Evolutionary conservation across 1,284 basidiomycete species (phyloP), one percentile per base, ranked within the genome.

Genomic region (Sporisorium sorghi): DNA sequence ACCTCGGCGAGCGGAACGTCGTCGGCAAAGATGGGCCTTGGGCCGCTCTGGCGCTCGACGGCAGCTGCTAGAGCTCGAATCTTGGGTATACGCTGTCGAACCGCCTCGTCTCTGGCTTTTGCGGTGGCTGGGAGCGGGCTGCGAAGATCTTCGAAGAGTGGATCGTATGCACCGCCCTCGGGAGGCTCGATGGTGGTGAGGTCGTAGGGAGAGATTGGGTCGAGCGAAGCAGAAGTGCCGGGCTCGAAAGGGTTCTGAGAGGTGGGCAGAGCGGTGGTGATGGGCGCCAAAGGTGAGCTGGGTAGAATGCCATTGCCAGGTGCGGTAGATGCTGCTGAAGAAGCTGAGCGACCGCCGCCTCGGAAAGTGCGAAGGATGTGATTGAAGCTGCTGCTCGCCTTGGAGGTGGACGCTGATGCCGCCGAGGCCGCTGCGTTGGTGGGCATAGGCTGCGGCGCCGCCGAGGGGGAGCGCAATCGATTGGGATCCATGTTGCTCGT

Each of bases 1-100:
- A 80, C 73, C 7, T 80, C 70, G 23, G 67, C 70, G n/a, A 71
- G 59, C 19, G 69, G 74, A 0, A 76, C 63, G 21, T 72, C 65
- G 33, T 75, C 68, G 42, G 66, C 49, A 39, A 68, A 71, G 40
- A 58, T 56, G 24, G 64, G 67, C 19, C 57, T 64, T 14, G 69
- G 64, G 7, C 58, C 66, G 40, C 58, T 74, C 42, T 67, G 64
- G 26, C 65, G 61, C 35, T 77, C 63, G 30, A 77, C 60, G 15
- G 77, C 70, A 19, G 68, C 66, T 44, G 62, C 43, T 39, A 80
- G 56, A 32, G 63, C 59, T 17, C 71, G 67, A n/a, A 79, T 50
- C 35, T 69, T 60, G 44, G 58, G 54, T 42, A 68, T 61, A 37
- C 64, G 59, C 26, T 80, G 60, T 32, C 59, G 50, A 35, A 78